These are phyloP conservation scores for Epichloe hybrida DNA, from an alignment of 2,329 filamentous ascomycete species.

Conservation along the genomic window DNA sequence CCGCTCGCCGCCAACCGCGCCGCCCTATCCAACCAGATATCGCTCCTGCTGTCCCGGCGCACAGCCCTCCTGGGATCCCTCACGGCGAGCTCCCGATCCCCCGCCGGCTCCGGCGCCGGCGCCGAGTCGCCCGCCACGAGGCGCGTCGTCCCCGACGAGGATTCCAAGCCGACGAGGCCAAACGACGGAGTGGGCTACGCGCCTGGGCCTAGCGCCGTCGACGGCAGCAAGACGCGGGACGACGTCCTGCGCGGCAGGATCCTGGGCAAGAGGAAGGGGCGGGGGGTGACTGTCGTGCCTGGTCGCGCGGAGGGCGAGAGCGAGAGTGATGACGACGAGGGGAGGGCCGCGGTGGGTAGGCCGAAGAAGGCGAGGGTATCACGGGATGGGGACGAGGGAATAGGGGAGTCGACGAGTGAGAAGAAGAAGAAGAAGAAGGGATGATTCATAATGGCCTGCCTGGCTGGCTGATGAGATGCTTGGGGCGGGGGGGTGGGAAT, in stretches of 20 bases:
- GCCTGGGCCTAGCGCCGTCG: slow-evolving; percentile 13
- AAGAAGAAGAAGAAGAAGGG: neutral
- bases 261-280: slow-evolving; percentile 9
- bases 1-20: slow-evolving; percentile 25
- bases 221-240: neutral
- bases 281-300: neutral
- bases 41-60: slow-evolving; percentile 24
- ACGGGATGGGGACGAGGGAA: no score
- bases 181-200: slow-evolving; percentile 31
- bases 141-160: slow-evolving; percentile 6
- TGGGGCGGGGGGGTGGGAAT: no score
- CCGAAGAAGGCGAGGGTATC: slow-evolving; percentile 7
- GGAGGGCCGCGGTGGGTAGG: slow-evolving; percentile 23
- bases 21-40: slow-evolving; percentile 28
- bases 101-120: no score
- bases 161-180: neutral
- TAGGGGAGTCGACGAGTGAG: neutral
- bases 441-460: neutral
- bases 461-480: no score
- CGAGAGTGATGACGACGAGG: slow-evolving; percentile 23
- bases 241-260: neutral
- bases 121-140: no score
- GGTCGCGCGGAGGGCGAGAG: slow-evolving; percentile 8
- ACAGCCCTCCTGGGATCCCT: slow-evolving; percentile 20
- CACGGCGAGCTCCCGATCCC: slow-evolving; percentile 2